Evolutionary conservation across 495 filamentous ascomycete species (phyloP), one percentile per base, ranked within the genome.

Genomic region (Tetracladium setigerum): DNA sequence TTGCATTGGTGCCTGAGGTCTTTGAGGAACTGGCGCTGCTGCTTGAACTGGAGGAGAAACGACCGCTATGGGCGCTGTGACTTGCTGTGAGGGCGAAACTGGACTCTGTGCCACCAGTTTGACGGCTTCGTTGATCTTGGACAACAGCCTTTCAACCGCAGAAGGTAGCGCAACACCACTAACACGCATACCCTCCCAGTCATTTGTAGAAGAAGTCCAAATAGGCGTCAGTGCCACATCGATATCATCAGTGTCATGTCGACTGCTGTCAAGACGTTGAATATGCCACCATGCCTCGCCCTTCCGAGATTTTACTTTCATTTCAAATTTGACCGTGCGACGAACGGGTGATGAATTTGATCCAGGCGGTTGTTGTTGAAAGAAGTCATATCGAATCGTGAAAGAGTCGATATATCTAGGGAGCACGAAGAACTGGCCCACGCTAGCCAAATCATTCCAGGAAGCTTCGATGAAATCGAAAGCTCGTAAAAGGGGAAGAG

Each of bases 401-500:
- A 72, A 67, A 68, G 69, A 75, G 44, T 78, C 71, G 4, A 74
- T 47, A 9, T 64, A 59, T 38, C 67, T 55, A 22, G 65, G 61
- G 16, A 70, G 62, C 7, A 79, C 49, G 19, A 66, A 60, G 4
- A 72, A 57, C 0, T 55, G 58, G 10, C 67, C 69, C 30, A 64
- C 62, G 54, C 60, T n/a, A 60, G 66, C 22, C 57, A 50, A 1
- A 44, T 46, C 18, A 14, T 61, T 54, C 69, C 70, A 77, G 9
- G 56, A 54, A 30, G 59, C 52, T 30, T 81, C 73, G 12, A 86
- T 60, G 14, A 58, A 60, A 31, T 78, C 78, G 9, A 95, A 63
- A n/a, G 76, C 79, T 16, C 67, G 68, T 15, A 89, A 68, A 4
- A 94, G 62, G 0, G 87, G 80, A 9, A 92, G 69, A 0, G 87